A percentile compares a stretch with the other conserved stretches of the same genome.
These are phyloP conservation scores for Ceratobasidium sp. DNA, from an alignment of 1,284 basidiomycete genomes.

Conservation along the genomic window DNA sequence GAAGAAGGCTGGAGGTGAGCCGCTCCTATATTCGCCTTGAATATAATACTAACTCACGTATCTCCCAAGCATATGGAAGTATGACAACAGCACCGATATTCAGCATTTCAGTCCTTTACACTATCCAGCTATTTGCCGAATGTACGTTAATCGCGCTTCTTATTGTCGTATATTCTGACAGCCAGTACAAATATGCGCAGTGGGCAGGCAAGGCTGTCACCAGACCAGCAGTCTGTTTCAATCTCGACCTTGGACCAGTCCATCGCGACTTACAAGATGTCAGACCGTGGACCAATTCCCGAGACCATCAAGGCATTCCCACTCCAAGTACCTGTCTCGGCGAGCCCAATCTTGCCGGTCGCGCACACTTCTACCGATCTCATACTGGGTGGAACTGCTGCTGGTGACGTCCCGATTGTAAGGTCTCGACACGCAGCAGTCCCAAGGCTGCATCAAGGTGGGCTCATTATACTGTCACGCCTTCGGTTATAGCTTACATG, in stretches of 20 bases:
- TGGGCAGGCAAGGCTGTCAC: not conserved
- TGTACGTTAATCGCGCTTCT: too few species aligned
- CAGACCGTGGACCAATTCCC: not conserved
- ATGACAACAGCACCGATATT: not conserved
- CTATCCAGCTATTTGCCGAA: not conserved
- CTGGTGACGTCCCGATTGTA: not conserved
- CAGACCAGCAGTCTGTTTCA: not conserved
- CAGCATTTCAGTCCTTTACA: not conserved
- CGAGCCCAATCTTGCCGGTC: not conserved
- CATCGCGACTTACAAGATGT: not conserved
- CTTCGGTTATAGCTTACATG: too few species aligned
- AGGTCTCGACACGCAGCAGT: too few species aligned
- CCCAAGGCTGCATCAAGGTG: too few species aligned
- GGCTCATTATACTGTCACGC: too few species aligned
- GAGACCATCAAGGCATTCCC: not conserved
- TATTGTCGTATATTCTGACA: too few species aligned
- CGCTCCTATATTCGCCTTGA: not conserved
- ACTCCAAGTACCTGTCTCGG: not conserved
- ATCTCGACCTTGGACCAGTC: slow-evolving; percentile 4
- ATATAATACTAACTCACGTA: too few species aligned
- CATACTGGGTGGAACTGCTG: not conserved
- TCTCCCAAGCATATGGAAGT: not conserved
- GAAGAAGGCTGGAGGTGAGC: slow-evolving; percentile 1
- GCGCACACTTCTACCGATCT: not conserved
- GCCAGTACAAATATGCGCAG: too few species aligned